Conservation (phyloP, 495 filamentous ascomycete species). For the Penicillium salamii region DNA sequence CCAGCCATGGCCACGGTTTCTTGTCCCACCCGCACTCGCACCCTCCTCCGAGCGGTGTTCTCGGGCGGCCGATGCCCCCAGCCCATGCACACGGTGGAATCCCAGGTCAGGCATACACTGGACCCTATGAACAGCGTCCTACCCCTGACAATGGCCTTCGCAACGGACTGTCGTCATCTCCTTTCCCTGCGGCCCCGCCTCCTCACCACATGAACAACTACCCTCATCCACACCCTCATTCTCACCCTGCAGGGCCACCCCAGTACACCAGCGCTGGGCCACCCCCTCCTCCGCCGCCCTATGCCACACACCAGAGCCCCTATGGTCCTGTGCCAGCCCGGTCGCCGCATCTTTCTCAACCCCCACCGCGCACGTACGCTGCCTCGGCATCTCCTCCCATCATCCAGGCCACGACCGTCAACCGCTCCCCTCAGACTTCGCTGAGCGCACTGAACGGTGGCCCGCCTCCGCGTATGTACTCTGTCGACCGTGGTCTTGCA, state of each 20-base stretch:
- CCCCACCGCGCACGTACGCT: conserved; percentile 37
- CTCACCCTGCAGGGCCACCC: conserved; percentile 29
- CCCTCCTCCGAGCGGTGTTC: conserved; percentile 21
- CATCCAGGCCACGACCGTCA: conserved; percentile 39
- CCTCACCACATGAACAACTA: conserved; percentile 33
- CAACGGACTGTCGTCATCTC: conserved; percentile 35
- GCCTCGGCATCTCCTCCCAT: conserved; percentile 48
- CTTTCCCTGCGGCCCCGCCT: conserved; percentile 27
- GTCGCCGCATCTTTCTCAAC: conserved; percentile 41
- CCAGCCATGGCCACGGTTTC: conserved; percentile 23
- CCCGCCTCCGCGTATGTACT: conserved; percentile 35
- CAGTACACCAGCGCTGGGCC: conserved; percentile 30
- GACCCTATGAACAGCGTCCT: conserved; percentile 37
- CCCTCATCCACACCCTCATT: conserved; percentile 30
- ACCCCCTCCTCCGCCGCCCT: conserved; percentile 39
- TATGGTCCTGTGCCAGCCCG: conserved; percentile 38
- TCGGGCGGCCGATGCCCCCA: conserved; percentile 32
- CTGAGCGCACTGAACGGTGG: conserved; percentile 38
- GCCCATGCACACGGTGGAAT: conserved; percentile 24
- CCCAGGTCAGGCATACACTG: conserved; percentile 12
- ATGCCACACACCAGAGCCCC: conserved; percentile 40
- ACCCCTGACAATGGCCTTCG: conserved; percentile 25
- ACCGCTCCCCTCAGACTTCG: conserved; percentile 41
- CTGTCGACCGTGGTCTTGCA: conserved; percentile 34
- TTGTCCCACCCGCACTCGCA: conserved; percentile 21